Conservation (phyloP, 306 rosid genomes). For the Cicer chorassanicum region DNA sequence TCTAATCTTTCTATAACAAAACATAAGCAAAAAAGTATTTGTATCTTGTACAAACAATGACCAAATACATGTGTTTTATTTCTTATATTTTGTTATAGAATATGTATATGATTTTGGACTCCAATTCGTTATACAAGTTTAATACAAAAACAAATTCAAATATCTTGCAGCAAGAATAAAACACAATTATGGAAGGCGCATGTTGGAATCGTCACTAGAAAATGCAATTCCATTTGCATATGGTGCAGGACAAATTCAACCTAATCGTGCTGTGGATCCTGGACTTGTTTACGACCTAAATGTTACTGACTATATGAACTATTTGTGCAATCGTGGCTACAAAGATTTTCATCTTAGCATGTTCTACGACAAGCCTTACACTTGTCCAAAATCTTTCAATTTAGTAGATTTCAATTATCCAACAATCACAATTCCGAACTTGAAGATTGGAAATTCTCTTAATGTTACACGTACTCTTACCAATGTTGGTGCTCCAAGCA, state of each 20-base stretch:
- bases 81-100: too few relatives aligned
- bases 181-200: constrained; percentile 32
- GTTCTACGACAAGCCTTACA: constrained; percentile 39
- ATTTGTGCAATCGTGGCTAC: constrained; percentile 65
- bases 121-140: background rate
- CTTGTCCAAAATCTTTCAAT: constrained; percentile 51
- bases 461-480: constrained; percentile 56
- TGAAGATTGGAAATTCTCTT: background rate
- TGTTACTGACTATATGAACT: constrained; percentile 56
- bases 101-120: background rate
- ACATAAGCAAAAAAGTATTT: too few relatives aligned
- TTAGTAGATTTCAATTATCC: constrained; percentile 68
- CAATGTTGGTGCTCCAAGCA: constrained; percentile 61
- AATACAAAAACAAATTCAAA: background rate
- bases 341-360: constrained; percentile 19
- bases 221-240: constrained; percentile 59
- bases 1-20: too few relatives aligned
- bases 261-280: constrained; percentile 63
- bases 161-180: constrained; percentile 47
- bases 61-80: too few relatives aligned
- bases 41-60: too few relatives aligned
- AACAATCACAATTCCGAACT: constrained; percentile 48
- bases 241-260: constrained; percentile 65
- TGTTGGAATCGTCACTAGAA: constrained; percentile 1
- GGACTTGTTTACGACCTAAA: constrained; percentile 67